Evolutionary conservation across 2,329 filamentous ascomycete species (phyloP).

Genomic region (Botrytis porri): DNA sequence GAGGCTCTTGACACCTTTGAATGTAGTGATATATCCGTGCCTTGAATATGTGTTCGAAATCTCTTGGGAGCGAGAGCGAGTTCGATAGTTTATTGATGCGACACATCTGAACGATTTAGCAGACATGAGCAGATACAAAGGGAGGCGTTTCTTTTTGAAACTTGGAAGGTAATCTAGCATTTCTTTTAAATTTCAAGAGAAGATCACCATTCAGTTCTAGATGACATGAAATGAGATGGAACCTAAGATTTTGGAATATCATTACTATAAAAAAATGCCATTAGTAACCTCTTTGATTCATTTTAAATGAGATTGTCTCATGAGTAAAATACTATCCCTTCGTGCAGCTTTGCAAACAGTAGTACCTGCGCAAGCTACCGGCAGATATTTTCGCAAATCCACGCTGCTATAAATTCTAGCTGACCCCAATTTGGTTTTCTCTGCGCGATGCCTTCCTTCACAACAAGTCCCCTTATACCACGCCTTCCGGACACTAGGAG

Average conservation of each 20-base stretch:
- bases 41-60: no score
- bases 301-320: background rate
- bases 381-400: background rate
- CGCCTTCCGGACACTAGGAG: accelerated
- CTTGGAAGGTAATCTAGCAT: no score
- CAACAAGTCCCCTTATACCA: accelerated
- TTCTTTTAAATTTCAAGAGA: background rate
- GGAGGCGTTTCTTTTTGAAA: background rate
- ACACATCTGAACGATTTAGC: no score
- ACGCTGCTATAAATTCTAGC: no score
- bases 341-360: background rate
- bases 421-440: background rate
- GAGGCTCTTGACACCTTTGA: no score
- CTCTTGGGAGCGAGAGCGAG: no score
- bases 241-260: background rate
- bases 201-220: background rate
- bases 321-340: background rate
- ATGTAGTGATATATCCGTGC: no score
- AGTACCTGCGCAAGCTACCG: no score
- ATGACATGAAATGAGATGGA: background rate
- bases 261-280: background rate
- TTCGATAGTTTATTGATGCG: no score
- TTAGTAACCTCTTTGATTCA: background rate
- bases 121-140: no score
- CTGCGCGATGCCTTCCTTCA: background rate